Percentiles rank a stretch among this genome's conserved stretches.
phyloP scores from a whole-genome alignment of 164 flowering plant genomes.

The Chimonanthus salicifolius region DNA sequence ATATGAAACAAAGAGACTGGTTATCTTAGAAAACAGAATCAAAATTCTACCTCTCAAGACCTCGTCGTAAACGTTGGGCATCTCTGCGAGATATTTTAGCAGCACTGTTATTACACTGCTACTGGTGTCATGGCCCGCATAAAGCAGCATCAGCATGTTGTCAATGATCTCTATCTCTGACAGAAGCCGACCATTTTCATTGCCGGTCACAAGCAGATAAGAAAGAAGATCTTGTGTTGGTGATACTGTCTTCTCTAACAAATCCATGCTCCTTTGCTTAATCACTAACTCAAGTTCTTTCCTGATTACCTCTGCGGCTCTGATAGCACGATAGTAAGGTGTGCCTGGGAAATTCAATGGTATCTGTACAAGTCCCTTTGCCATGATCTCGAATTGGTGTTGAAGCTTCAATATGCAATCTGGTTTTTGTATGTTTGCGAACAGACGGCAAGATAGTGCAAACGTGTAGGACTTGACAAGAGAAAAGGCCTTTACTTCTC shows the following conservation, averaged over 20 bases:
- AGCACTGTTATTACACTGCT: constrained; percentile 41
- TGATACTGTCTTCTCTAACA: constrained; percentile 1
- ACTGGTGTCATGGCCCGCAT: constrained; percentile 54
- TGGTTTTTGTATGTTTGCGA: constrained; percentile 30
- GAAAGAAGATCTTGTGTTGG: constrained; percentile 11
- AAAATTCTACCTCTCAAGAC: constrained; percentile 10
- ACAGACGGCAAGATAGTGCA: constrained; percentile 21
- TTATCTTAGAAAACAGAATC: no score
- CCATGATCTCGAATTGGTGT: constrained; percentile 3
- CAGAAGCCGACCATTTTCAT: constrained; percentile 33
- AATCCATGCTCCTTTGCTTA: constrained; percentile 12
- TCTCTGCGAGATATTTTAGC: constrained; percentile 34
- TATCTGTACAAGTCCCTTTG: constrained; percentile 5
- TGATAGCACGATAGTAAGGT: constrained; percentile 13
- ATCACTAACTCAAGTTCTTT: constrained; percentile 15
- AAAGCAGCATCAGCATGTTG: constrained; percentile 44
- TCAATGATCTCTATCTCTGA: constrained; percentile 45
- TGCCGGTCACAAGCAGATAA: constrained; percentile 10
- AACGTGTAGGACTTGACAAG: constrained; percentile 23
- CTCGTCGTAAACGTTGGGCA: constrained; percentile 13
- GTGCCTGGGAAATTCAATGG: constrained; percentile 44
- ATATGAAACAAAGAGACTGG: no score
- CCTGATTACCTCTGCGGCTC: constrained; percentile 21
- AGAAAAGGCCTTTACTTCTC: constrained; percentile 21
- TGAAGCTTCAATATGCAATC: constrained; percentile 17